phyloP scores from a whole-genome alignment of 1,284 basidiomycete species.

The Marasmius tenuissimus region DNA sequence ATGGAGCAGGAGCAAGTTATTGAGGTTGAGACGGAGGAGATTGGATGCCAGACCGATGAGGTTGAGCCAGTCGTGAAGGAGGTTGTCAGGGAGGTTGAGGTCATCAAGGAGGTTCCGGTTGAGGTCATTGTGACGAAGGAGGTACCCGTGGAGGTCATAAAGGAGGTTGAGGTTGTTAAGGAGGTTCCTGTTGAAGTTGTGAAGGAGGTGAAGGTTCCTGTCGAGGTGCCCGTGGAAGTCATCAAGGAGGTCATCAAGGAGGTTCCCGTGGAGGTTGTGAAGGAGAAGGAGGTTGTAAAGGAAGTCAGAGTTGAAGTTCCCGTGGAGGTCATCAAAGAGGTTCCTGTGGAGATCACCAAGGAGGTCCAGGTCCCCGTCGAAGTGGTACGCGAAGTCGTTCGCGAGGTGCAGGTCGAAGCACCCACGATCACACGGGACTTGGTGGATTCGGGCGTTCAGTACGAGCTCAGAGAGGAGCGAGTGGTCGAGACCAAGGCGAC shows the following conservation, averaged over 20 bases:
- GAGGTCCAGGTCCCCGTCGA: conserved; percentile 27
- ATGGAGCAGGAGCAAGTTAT: conserved; percentile 40
- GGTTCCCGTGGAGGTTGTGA: conserved; percentile 11
- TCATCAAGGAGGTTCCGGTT: conserved; percentile 21
- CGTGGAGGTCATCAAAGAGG: conserved; percentile 29
- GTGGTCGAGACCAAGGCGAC: not conserved
- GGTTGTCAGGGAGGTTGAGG: too few relatives aligned
- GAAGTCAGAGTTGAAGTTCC: conserved; percentile 25
- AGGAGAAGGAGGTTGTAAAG: not conserved
- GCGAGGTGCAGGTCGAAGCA: conserved; percentile 18
- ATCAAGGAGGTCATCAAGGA: conserved; percentile 20
- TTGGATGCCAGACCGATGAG: conserved; percentile 61
- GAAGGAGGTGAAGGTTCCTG: not conserved
- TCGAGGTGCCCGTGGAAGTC: not conserved
- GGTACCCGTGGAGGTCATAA: conserved; percentile 23
- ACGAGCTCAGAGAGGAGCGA: conserved; percentile 18
- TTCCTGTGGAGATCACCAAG: conserved; percentile 25
- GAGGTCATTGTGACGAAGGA: conserved; percentile 24
- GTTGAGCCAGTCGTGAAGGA: conserved; percentile 18
- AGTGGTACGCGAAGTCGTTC: too few relatives aligned
- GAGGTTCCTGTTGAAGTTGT: not conserved
- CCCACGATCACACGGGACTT: conserved; percentile 24
- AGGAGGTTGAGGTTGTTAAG: conserved; percentile 7
- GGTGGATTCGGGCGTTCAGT: conserved; percentile 15
- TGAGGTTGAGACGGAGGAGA: conserved; percentile 58